These are phyloP conservation scores for Berberis thunbergii DNA, from an alignment of 164 flowering plant species.

Conservation along the genomic window DNA sequence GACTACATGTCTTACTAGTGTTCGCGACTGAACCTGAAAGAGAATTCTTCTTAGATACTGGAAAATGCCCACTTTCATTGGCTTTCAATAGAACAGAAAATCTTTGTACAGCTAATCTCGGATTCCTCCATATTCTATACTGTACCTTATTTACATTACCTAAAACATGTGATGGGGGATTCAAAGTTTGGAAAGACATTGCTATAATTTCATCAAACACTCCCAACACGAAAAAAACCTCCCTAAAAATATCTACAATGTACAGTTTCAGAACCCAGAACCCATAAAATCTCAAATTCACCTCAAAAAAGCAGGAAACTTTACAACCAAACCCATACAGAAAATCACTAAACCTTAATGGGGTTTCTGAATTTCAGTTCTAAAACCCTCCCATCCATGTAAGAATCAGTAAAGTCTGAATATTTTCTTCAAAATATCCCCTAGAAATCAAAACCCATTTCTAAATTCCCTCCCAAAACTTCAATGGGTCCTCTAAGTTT, in stretches of 20 bases:
- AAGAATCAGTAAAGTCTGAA: too few relatives aligned
- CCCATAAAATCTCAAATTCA: neutral
- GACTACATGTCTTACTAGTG: conserved; percentile 2
- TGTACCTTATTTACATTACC: conserved; percentile 15
- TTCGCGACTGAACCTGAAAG: conserved; percentile 6
- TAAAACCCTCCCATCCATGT: neutral
- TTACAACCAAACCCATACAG: neutral
- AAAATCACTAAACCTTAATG: neutral
- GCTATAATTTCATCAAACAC: conserved; percentile 22
- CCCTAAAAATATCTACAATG: neutral
- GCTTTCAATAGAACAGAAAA: conserved; percentile 23
- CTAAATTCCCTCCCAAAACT: neutral
- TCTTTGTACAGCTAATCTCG: conserved; percentile 10
- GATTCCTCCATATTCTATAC: conserved; percentile 14
- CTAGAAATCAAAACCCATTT: neutral
- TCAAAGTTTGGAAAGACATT: conserved; percentile 20
- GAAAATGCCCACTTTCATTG: conserved; percentile 20
- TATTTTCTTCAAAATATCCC: neutral
- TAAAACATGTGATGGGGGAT: conserved; percentile 18
- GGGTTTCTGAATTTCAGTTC: conserved; percentile 3
- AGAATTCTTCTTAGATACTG: conserved; percentile 15
- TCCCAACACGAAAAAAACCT: neutral
- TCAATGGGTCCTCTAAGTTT: too few relatives aligned
- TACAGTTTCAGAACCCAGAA: neutral
- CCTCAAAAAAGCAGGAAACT: too few relatives aligned